Conservation (phyloP, 73 alveolate genomes). For the Tetrahymena elliotti region DNA sequence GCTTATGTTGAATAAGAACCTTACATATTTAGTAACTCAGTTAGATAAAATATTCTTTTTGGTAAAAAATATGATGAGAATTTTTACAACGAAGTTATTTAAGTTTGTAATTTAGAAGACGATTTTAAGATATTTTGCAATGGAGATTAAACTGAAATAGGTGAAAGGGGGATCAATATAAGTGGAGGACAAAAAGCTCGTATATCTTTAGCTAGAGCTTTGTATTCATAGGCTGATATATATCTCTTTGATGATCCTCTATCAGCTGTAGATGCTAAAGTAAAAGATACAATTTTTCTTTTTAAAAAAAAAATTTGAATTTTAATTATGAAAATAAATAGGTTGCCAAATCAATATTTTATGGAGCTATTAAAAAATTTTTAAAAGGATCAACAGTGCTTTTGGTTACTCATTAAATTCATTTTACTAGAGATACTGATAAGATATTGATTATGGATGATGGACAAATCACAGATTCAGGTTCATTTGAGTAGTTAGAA, state of each 20-base stretch:
- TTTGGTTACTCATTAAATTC: slow-evolving; percentile 57
- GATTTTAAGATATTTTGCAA: slow-evolving; percentile 66
- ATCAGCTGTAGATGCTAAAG: slow-evolving; percentile 61
- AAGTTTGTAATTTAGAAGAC: slow-evolving; percentile 66
- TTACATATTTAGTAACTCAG: neutral
- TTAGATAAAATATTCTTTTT: slow-evolving; percentile 51
- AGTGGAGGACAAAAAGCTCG: slow-evolving; percentile 84
- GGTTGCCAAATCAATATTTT: no score
- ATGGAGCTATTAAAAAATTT: slow-evolving; percentile 5
- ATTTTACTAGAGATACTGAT: slow-evolving; percentile 28
- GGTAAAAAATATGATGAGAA: slow-evolving; percentile 55
- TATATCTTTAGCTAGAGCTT: slow-evolving; percentile 75
- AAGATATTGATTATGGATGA: slow-evolving; percentile 16
- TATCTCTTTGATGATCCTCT: slow-evolving; percentile 61
- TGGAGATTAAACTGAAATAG: slow-evolving; percentile 86
- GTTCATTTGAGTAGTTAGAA: neutral
- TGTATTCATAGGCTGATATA: slow-evolving; percentile 60
- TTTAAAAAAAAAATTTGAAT: no score
- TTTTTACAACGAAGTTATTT: slow-evolving; percentile 55
- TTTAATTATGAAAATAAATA: no score
- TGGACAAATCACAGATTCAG: slow-evolving; percentile 5
- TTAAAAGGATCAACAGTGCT: neutral
- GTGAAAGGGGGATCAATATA: slow-evolving; percentile 75
- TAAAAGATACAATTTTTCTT: no score
- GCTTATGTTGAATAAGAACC: slow-evolving; percentile 25